Evolutionary conservation across 192 early-diverging fungal species (phyloP).

Genomic region (Coemansia sp.): DNA sequence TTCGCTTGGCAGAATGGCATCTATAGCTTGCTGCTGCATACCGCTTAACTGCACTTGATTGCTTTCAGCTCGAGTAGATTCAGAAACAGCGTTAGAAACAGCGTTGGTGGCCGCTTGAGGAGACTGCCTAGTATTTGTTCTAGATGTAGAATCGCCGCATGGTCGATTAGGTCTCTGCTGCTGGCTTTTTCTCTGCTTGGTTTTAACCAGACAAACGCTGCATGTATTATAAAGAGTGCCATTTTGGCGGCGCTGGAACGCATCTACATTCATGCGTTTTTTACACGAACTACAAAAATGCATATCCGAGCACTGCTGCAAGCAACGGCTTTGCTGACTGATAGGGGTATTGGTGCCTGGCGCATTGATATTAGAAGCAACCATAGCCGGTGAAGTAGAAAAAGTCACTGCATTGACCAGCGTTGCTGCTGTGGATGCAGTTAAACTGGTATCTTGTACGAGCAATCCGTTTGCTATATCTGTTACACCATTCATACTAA

Average conservation of each 20-base stretch:
- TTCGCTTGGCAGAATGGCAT: too few species aligned
- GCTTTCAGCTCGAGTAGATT: not conserved
- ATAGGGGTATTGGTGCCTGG: not conserved
- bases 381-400: slow-evolving; percentile 13
- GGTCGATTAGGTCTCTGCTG: not conserved
- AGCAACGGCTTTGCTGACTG: too few species aligned
- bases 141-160: too few species aligned
- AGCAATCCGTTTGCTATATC: slow-evolving; percentile 13
- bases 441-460: not conserved
- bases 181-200: slow-evolving; percentile 24
- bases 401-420: slow-evolving; percentile 10
- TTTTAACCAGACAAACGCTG: slow-evolving; percentile 18
- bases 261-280: slow-evolving; percentile 22
- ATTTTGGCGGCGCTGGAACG: slow-evolving; percentile 29
- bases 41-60: too few species aligned
- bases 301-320: not conserved
- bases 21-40: too few species aligned
- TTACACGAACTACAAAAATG: slow-evolving; percentile 43
- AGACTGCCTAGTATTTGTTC: too few species aligned
- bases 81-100: not conserved
- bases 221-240: slow-evolving; percentile 36
- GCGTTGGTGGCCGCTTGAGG: too few species aligned
- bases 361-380: not conserved
- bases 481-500: slow-evolving; percentile 12
- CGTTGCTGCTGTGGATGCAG: slow-evolving; percentile 4